Evolutionary conservation across 768 basidiomycete species (phyloP).

Genomic region (Rhodocollybia butyracea): DNA sequence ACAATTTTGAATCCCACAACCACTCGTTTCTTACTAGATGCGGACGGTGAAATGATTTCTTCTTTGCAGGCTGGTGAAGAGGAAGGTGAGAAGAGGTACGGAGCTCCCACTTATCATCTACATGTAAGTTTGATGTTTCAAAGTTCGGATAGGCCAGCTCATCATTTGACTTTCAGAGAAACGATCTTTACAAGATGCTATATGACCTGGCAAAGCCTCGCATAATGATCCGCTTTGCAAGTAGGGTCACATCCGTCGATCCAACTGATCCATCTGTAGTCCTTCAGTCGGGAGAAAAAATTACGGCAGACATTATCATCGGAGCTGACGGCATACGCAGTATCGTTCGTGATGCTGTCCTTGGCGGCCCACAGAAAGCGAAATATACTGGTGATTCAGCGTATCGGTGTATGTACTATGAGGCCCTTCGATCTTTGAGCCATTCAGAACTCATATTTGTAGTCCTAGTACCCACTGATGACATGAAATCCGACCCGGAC

Average conservation of each 20-base stretch:
- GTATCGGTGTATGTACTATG: too few relatives aligned
- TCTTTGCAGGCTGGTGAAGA: neutral
- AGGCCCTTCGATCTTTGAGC: too few relatives aligned
- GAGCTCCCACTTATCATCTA: slow-evolving; percentile 36
- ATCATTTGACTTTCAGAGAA: slow-evolving; percentile 28
- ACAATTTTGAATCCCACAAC: too few relatives aligned
- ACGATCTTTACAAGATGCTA: slow-evolving; percentile 33
- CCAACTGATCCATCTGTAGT: slow-evolving; percentile 26
- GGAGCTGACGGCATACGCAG: slow-evolving; percentile 53
- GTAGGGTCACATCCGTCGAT: slow-evolving; percentile 22
- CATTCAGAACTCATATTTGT: too few relatives aligned
- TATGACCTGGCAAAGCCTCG: slow-evolving; percentile 21
- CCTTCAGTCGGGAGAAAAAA: slow-evolving; percentile 30
- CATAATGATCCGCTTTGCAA: slow-evolving; percentile 21
- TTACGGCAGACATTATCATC: slow-evolving; percentile 29
- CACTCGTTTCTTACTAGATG: too few relatives aligned
- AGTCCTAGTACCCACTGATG: slow-evolving; percentile 14
- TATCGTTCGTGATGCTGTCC: slow-evolving; percentile 34
- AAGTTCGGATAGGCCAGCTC: slow-evolving; percentile 4
- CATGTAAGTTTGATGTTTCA: slow-evolving; percentile 16
- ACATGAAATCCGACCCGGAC: slow-evolving; percentile 13
- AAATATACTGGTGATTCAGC: slow-evolving; percentile 31
- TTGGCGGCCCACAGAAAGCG: slow-evolving; percentile 27
- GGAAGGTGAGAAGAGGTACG: slow-evolving; percentile 13
- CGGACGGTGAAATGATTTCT: neutral